Conservation (phyloP, 1,284 basidiomycete species). For the Moniliella sp. region DNA sequence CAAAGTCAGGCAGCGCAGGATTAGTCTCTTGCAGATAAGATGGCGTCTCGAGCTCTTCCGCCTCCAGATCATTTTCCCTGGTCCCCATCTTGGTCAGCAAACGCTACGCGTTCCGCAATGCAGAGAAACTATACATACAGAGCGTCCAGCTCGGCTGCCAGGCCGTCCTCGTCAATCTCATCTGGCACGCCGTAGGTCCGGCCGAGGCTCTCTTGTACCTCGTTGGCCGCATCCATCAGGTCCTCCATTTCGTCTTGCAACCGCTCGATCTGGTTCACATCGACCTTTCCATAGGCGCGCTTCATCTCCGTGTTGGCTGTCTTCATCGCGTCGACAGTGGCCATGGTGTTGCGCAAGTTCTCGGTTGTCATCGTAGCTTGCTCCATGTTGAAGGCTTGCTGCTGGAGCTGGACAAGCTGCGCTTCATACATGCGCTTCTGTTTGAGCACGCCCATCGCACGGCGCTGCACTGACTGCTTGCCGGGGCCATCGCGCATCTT, state of each 20-base stretch:
- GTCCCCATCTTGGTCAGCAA: slow-evolving; percentile 38
- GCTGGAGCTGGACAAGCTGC: slow-evolving; percentile 70
- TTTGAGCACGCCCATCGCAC: slow-evolving; percentile 73
- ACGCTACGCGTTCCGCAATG: background rate
- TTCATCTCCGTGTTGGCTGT: slow-evolving; percentile 88
- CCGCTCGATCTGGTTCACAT: slow-evolving; percentile 83
- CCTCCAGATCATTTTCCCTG: slow-evolving; percentile 48
- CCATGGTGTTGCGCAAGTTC: slow-evolving; percentile 98
- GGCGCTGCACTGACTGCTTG: slow-evolving; percentile 80
- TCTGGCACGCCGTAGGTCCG: slow-evolving; percentile 89
- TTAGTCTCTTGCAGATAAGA: slow-evolving; percentile 17
- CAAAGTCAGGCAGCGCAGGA: slow-evolving; percentile 19
- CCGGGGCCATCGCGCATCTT: slow-evolving; percentile 82
- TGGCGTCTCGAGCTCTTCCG: slow-evolving; percentile 49
- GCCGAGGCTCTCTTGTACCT: slow-evolving; percentile 81
- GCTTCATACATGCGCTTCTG: slow-evolving; percentile 90
- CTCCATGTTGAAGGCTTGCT: slow-evolving; percentile 98
- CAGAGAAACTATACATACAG: slow-evolving; percentile 8
- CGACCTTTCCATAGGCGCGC: slow-evolving; percentile 88
- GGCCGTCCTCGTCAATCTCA: slow-evolving; percentile 86
- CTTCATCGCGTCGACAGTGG: slow-evolving; percentile 95
- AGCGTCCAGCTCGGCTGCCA: slow-evolving; percentile 55
- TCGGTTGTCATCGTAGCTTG: slow-evolving; percentile 84
- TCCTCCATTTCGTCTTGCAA: slow-evolving; percentile 70
- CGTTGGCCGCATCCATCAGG: slow-evolving; percentile 81